Conservation (phyloP, 2,329 filamentous ascomycete genomes). For the Madurella fahalii region DNA sequence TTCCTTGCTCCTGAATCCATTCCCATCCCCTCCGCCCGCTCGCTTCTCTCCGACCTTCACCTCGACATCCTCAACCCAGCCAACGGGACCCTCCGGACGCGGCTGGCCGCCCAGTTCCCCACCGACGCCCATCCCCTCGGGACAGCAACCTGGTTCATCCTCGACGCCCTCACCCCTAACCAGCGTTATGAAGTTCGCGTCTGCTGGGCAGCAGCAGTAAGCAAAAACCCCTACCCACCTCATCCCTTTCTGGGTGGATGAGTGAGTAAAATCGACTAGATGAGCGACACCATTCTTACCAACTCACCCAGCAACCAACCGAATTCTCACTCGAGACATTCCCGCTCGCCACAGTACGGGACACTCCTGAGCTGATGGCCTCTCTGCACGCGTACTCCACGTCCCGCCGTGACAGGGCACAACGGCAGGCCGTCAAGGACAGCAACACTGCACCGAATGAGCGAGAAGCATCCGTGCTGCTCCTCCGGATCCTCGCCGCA, state of each 20-base stretch:
- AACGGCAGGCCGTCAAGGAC: neutral
- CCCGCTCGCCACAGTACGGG: slow-evolving; percentile 57
- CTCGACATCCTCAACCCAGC: slow-evolving; percentile 61
- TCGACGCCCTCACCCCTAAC: slow-evolving; percentile 64
- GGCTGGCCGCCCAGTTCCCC: slow-evolving; percentile 66
- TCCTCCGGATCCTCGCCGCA: slow-evolving; percentile 69
- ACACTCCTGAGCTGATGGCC: slow-evolving; percentile 57
- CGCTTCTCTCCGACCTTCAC: slow-evolving; percentile 56
- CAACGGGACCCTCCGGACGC: slow-evolving; percentile 52
- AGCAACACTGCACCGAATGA: slow-evolving; percentile 18
- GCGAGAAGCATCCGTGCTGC: slow-evolving; percentile 50
- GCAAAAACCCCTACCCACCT: too few species aligned
- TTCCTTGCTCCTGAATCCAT: slow-evolving; percentile 68
- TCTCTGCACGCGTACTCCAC: slow-evolving; percentile 62
- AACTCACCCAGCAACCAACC: slow-evolving; percentile 71
- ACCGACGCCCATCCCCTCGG: slow-evolving; percentile 49
- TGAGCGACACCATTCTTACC: neutral
- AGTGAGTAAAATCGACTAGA: too few species aligned
- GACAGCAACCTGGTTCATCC: slow-evolving; percentile 70
- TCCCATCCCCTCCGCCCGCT: slow-evolving; percentile 51
- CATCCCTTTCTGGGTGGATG: too few species aligned
- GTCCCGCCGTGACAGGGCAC: slow-evolving; percentile 36
- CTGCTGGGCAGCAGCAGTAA: slow-evolving; percentile 89
- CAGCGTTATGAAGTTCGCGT: slow-evolving; percentile 86
- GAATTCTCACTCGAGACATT: slow-evolving; percentile 67